phyloP scores from a whole-genome alignment of 2,329 filamentous ascomycete genomes.

The Aspergillus sp. region DNA sequence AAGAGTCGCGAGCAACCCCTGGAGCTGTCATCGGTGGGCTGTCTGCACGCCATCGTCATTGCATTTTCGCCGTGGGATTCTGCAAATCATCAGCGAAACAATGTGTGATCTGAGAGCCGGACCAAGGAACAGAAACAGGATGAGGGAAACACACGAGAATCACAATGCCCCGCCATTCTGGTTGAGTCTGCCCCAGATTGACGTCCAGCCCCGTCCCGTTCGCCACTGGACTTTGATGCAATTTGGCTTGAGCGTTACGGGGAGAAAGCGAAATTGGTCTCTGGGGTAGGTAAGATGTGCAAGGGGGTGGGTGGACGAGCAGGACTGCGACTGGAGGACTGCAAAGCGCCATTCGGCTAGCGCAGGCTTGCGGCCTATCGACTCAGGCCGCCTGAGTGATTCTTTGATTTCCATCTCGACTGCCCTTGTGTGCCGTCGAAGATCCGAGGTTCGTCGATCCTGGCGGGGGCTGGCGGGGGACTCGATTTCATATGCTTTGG shows the following conservation, averaged over 20 bases:
- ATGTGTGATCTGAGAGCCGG: neutral
- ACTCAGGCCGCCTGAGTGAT: neutral
- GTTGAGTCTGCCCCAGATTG: neutral
- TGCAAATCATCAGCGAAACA: neutral
- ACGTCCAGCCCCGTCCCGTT: neutral
- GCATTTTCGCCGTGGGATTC: neutral
- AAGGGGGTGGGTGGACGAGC: neutral
- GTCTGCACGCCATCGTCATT: neutral
- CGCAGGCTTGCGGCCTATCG: neutral
- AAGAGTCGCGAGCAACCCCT: neutral
- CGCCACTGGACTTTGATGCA: neutral
- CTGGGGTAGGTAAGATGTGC: neutral
- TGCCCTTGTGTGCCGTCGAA: neutral
- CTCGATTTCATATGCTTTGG: slow-evolving; percentile 17
- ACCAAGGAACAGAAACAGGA: neutral
- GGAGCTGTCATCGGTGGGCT: neutral
- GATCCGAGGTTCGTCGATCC: slow-evolving; percentile 22
- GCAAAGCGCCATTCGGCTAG: neutral
- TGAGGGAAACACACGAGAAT: neutral
- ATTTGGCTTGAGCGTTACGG: neutral
- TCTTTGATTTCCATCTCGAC: neutral
- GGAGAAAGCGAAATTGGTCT: neutral
- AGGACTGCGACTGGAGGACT: neutral
- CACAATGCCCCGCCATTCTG: neutral
- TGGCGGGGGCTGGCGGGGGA: slow-evolving; percentile 8